Evolutionary conservation across 2,329 filamentous ascomycete genomes (phyloP), one percentile per base, ranked within the genome.

Genomic region (Didymosphaeria variabile): DNA sequence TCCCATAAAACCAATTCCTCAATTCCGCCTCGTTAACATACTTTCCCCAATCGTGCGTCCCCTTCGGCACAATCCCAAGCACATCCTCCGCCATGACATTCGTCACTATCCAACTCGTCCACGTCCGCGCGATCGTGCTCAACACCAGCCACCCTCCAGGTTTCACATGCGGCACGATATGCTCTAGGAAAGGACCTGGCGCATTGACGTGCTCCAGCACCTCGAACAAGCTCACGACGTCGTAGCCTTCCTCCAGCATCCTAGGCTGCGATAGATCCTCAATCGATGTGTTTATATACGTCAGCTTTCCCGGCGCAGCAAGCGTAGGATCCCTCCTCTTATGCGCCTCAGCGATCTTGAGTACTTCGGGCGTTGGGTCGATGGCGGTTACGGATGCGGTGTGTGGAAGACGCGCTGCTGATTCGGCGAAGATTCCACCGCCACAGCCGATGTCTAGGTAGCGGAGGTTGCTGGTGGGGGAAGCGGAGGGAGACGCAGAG

Each of bases 391-490:
- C 91, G 54, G 82, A 85, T 2, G 76, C 74, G 0, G 90, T 91
- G 45, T 81, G 83, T 0, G 85, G 80, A 36, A 94, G 80, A 6
- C 92, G 86, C 0, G 92, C 92, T 0, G 92, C 91, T 19, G 88
- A 91, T 79, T 98, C 95, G 60, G 94, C 93, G 77, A 98, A 97
- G 77, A 98, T 98, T 63, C 95, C 95, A 23, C 94, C 95, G 63
- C 95, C 95, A 79, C 95, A 98, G 67, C 95, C 95, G 60, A 99
- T 87, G 78, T 99, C 95, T 56, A 99, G 90, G 78, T 93, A 97
- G 36, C 85, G 85, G 4, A 93, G 82, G 19, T 83, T 83, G 9
- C 61, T 67, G 50, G 53, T 65, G 34, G 56, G 71, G 51, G 55
- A 57, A 19, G 70, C 40, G 45, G 64, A 66, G 53, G 80, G 67